These are phyloP conservation scores for Penicillium sp. DNA, from an alignment of 2,329 filamentous ascomycete genomes.

Conservation along the genomic window DNA sequence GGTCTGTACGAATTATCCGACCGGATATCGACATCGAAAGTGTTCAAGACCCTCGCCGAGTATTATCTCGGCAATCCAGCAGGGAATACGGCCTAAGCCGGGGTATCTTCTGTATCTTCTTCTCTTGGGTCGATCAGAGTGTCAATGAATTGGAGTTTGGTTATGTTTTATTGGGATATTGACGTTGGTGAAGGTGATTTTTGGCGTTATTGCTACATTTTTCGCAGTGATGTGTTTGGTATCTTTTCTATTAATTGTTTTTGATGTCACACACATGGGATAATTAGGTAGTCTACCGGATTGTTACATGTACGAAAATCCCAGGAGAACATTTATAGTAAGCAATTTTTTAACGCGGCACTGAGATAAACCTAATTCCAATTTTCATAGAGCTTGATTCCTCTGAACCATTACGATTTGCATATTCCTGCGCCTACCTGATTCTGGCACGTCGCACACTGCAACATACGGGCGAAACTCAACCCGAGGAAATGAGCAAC, in stretches of 20 bases:
- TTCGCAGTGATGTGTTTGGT: too few relatives aligned
- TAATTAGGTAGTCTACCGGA: too few relatives aligned
- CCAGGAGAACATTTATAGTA: background rate
- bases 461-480: background rate
- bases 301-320: too few relatives aligned
- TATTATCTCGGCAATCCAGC: background rate
- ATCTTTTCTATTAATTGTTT: too few relatives aligned
- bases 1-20: background rate
- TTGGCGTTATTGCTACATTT: too few relatives aligned
- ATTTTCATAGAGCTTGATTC: background rate
- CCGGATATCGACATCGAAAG: background rate
- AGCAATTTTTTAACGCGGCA: background rate
- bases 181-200: too few relatives aligned
- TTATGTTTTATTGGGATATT: too few relatives aligned
- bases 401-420: background rate
- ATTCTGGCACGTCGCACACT: background rate
- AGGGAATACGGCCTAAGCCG: background rate
- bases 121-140: background rate
- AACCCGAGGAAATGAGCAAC: background rate
- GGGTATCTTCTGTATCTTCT: background rate
- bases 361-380: background rate
- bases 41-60: background rate
- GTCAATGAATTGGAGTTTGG: background rate
- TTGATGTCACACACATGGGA: background rate
- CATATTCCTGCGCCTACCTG: background rate